Conservation (phyloP, 345 rosid genomes). For the Salix brachista region DNA sequence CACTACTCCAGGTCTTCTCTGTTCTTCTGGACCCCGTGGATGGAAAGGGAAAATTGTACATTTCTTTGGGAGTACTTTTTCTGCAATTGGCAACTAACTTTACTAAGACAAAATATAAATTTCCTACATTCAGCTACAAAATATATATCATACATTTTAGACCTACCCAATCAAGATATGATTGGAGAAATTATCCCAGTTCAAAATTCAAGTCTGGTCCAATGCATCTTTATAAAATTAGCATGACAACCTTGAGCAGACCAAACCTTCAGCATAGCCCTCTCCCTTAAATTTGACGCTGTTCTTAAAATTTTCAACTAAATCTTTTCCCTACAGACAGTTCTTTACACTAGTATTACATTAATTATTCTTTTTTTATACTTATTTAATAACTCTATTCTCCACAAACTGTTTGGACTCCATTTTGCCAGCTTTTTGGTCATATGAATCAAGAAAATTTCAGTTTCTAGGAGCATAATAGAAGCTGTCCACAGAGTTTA, state of each 20-base stretch:
- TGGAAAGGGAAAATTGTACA: constrained; percentile 76
- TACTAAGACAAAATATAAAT: not conserved
- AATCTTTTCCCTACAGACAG: not conserved
- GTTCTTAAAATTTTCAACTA: not conserved
- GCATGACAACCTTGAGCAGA: not conserved
- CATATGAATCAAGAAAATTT: not conserved
- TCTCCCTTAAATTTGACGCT: not conserved
- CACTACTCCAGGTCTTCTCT: constrained; percentile 55
- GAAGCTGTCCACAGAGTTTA: not conserved
- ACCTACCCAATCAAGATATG: not conserved
- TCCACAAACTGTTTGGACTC: not conserved
- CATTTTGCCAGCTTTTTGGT: not conserved
- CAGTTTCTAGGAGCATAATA: not conserved
- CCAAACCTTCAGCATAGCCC: not conserved
- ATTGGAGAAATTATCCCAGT: not conserved
- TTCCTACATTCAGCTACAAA: not conserved
- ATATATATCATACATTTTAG: not conserved
- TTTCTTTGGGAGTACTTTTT: constrained; percentile 39
- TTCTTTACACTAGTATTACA: not conserved
- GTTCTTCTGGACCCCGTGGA: constrained; percentile 46
- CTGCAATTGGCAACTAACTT: constrained; percentile 25
- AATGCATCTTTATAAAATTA: not conserved
- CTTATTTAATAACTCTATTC: not conserved
- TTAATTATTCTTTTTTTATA: not conserved
- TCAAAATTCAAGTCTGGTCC: not conserved